phyloP scores from a whole-genome alignment of 306 rosid species.

The Vicia faba region DNA sequence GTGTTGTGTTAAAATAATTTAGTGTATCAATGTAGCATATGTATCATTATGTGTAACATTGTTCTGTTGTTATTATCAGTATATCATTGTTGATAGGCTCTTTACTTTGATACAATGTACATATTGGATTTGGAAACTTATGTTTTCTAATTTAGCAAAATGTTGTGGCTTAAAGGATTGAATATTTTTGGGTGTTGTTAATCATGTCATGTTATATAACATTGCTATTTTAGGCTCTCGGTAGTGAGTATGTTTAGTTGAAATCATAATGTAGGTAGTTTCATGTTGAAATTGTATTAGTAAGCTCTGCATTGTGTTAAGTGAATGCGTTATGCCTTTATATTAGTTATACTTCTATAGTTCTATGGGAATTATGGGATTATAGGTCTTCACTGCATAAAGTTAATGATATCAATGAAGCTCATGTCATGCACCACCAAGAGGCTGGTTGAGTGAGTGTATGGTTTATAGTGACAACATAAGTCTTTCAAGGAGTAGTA shows the following conservation, averaged over 20 bases:
- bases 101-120: conserved; percentile 33
- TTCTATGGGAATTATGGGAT: background rate
- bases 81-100: conserved; percentile 20
- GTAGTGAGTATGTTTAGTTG: background rate
- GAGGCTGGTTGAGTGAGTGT: background rate
- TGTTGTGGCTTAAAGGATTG: background rate
- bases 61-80: conserved; percentile 33
- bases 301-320: background rate
- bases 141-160: background rate
- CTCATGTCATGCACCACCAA: too few relatives aligned
- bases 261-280: background rate
- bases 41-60: conserved; percentile 42
- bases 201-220: background rate
- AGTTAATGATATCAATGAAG: background rate
- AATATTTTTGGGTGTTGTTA: background rate
- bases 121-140: conserved; percentile 28
- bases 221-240: background rate
- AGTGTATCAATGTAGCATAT: conserved; percentile 34
- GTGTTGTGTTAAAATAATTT: conserved; percentile 28
- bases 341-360: too few relatives aligned
- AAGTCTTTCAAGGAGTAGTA: too few relatives aligned
- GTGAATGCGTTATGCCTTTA: background rate
- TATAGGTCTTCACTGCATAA: background rate
- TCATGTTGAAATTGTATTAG: background rate
- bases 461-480: background rate